Evolutionary conservation across 192 early-diverging fungal species (phyloP), one percentile per base, ranked within the genome.

Genomic region (Entomortierella lignicola): DNA sequence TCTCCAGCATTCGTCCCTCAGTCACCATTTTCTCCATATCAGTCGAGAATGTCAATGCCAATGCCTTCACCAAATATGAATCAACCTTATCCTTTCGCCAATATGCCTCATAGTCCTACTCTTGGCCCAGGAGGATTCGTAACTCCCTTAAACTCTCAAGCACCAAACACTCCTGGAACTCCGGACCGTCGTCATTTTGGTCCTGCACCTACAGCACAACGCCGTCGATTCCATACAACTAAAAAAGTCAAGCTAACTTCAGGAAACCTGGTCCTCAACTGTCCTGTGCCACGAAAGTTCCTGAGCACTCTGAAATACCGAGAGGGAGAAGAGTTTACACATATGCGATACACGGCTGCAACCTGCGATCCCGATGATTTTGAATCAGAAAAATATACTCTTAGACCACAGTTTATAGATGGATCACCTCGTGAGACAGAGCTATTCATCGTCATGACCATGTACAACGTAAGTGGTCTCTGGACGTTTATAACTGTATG

Each of bases 291-390:
- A 63, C 55, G 18, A 80, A 87, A 25, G 77, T 92, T 27, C 77
- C 90, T 31, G 72, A 86, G 10, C 81, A 86, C 66, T 80, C 86
- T 57, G 30, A 57, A 57, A 20, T 57, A 57, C 30, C 29, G 34
- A 17, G 30, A 57, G 2, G 55, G 30, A 2, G 55, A 57, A n/a
- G 92, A 93, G 72, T 93, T 93, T 55, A 91, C 87, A 25, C 84
- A 92, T 58, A 87, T 92, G 84, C 84, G 90, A 65, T 93, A 94
- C 66, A 94, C 93, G 30, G 90, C 92, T 27, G 86, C 81, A 15
- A 92, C 91, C 3, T 90, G 84, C 57, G 88, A 91, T 68, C 89
- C 93, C 17, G 71, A 90, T 39, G 85, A 91, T 55, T 94, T 93
- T 71, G 34, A 72, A 37, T 62, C 79, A 26, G 69, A 84, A 48